These are phyloP conservation scores for Coniochaeta hoffmannii DNA, from an alignment of 2,329 filamentous ascomycete species.

Conservation along the genomic window DNA sequence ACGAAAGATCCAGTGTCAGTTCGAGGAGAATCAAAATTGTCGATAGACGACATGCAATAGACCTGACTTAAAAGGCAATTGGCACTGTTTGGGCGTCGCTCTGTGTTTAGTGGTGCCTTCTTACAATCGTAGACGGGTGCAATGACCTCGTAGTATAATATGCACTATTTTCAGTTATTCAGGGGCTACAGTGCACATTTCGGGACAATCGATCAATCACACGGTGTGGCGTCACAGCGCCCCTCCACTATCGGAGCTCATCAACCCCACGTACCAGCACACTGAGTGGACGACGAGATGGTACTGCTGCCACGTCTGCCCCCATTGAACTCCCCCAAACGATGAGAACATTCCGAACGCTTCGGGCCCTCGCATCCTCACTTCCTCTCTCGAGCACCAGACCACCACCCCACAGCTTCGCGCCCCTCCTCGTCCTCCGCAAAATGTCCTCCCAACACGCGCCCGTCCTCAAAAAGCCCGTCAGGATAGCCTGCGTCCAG, in stretches of 20 bases:
- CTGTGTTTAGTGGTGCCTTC: too few relatives aligned
- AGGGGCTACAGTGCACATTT: too few relatives aligned
- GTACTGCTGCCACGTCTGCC: neutral
- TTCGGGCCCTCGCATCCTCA: neutral
- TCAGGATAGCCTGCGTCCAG: constrained; percentile 78
- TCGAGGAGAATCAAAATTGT: too few relatives aligned
- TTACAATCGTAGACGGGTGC: too few relatives aligned
- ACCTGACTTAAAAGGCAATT: too few relatives aligned
- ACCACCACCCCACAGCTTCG: neutral
- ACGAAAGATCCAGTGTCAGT: too few relatives aligned
- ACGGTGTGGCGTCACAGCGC: neutral
- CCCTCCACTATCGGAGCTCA: neutral
- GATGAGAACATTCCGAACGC: neutral
- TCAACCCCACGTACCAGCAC: neutral
- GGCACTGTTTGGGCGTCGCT: too few relatives aligned
- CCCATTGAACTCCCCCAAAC: neutral
- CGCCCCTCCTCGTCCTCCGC: constrained; percentile 18
- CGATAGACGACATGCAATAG: too few relatives aligned
- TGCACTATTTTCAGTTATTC: too few relatives aligned
- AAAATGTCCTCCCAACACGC: constrained; percentile 21
- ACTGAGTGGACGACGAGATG: neutral
- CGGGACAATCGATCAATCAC: neutral
- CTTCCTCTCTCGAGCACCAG: neutral
- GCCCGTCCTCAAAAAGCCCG: constrained; percentile 59
- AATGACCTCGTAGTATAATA: too few relatives aligned